phyloP scores from a whole-genome alignment of 2,329 filamentous ascomycete species.

The Fusarium keratoplasticum region DNA sequence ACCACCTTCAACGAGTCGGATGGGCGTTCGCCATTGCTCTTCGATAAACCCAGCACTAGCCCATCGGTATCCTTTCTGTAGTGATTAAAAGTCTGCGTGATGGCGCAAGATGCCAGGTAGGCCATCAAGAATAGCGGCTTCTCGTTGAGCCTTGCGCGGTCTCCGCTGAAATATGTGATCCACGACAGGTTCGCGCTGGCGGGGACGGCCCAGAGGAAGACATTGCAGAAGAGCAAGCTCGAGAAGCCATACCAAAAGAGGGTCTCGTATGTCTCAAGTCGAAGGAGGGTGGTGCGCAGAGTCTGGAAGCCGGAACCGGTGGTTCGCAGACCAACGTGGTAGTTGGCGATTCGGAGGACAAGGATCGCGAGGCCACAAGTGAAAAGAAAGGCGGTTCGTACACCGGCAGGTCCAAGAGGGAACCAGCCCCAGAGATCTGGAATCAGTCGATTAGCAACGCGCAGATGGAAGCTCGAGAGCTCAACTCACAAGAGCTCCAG shows the following conservation, averaged over 20 bases:
- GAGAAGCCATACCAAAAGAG: slow-evolving; percentile 82
- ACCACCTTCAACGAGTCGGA: slow-evolving; percentile 51
- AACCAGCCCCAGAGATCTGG: slow-evolving; percentile 89
- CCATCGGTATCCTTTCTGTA: slow-evolving; percentile 80
- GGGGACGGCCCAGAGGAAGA: slow-evolving; percentile 80
- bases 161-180: slow-evolving; percentile 77
- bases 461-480: neutral
- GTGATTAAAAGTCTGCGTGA: slow-evolving; percentile 77
- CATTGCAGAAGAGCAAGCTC: slow-evolving; percentile 81
- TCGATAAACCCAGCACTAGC: slow-evolving; percentile 56
- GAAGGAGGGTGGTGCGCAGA: slow-evolving; percentile 68
- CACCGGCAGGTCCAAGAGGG: slow-evolving; percentile 78
- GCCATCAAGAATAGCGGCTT: slow-evolving; percentile 83
- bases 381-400: slow-evolving; percentile 82
- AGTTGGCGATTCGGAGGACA: slow-evolving; percentile 85
- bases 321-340: slow-evolving; percentile 80
- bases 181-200: slow-evolving; percentile 73
- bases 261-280: slow-evolving; percentile 74
- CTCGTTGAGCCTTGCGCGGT: slow-evolving; percentile 85
- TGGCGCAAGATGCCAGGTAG: slow-evolving; percentile 75
- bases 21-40: slow-evolving; percentile 42
- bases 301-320: slow-evolving; percentile 76
- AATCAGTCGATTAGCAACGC: slow-evolving; percentile 8
- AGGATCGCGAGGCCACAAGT: slow-evolving; percentile 81
- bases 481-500: slow-evolving; percentile 74